Base-by-base conservation (phyloP, 139 green algal genomes). In the Micromonas commoda region DNA sequence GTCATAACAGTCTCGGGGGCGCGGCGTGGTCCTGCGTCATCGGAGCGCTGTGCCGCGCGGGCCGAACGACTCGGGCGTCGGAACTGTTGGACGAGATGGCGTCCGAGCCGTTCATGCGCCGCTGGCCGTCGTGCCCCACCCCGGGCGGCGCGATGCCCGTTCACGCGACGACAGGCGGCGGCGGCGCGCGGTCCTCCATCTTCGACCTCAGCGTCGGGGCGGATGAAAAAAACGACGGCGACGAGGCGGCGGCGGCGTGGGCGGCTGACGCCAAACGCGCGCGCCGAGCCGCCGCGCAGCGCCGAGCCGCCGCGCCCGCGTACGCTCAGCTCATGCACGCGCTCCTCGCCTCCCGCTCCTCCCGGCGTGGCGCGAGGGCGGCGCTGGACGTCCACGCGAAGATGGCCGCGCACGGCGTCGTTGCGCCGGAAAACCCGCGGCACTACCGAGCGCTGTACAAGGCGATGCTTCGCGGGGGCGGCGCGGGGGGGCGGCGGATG, bases 261-360 rank as follows among this genome's bases (percentile, higher is more conserved):
- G 9, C 9, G 16, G 45, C 9, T 23, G 45, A 57, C 45, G 45
- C 45, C 45, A 16, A 9, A 16, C 9, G 9, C 45, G 45, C 45
- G 45, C 45, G 45, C 45, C 9, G 16, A 57, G 45, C 45, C 45
- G 45, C 45, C 45, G 45, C 45, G 45, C 9, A 75, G 37, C 34
- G 68, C 20, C 3, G 32, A 35, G 53, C 52, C 26, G 37, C 61
- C 2, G 68, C 52, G 53, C 68, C 26, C 2, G 68, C 68, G 68
- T 75, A 75, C 68, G 68, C 68, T 20, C 37, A 75, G 23, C 34
- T 75, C 68, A 75, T 75, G 68, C 37, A 32, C 3, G 23, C 26
- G 9, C 33, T 75, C 21, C 31, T 23, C 37, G 37, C n/a, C n/a
- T n/a, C n/a, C n/a, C n/a, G n/a, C n/a, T n/a, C n/a, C n/a, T n/a